A percentile compares a stretch with the other conserved stretches of the same genome.
Evolutionary conservation across 805 yeast species (phyloP).

Genomic region (Kodamaea sagamina): DNA sequence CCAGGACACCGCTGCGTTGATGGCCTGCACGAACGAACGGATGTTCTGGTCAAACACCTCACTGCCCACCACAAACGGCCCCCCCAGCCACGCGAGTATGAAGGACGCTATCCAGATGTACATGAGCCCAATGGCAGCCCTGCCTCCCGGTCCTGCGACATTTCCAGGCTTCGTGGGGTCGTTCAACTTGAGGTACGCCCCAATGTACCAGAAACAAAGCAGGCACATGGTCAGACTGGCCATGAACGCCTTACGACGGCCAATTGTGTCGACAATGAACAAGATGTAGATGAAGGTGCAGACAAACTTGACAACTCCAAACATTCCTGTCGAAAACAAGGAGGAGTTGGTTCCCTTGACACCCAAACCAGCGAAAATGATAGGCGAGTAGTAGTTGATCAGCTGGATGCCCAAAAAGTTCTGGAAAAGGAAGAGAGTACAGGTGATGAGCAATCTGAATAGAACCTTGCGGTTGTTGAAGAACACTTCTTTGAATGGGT

Average conservation of each 20-base stretch:
- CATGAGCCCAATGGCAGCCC: conserved; percentile 43
- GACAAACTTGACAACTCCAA: conserved; percentile 41
- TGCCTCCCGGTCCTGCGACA: conserved; percentile 40
- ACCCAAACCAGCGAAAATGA: conserved; percentile 37
- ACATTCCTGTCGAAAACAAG: conserved; percentile 42
- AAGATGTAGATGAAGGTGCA: conserved; percentile 37
- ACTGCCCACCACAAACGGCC: conserved; percentile 42
- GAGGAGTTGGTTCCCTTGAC: conserved; percentile 40
- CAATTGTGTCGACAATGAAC: conserved; percentile 38
- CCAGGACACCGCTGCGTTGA: conserved; percentile 44
- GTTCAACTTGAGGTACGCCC: conserved; percentile 36
- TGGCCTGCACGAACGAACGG: conserved; percentile 41
- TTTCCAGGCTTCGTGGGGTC: conserved; percentile 35
- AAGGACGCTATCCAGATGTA: conserved; percentile 45
- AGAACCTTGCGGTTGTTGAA: conserved; percentile 27
- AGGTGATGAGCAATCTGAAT: conserved; percentile 33
- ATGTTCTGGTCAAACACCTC: conserved; percentile 44
- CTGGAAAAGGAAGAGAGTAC: conserved; percentile 36
- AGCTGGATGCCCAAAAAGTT: conserved; percentile 44
- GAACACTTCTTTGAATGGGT: conserved; percentile 36
- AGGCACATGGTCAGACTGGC: conserved; percentile 35
- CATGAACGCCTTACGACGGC: conserved; percentile 40
- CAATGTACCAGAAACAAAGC: conserved; percentile 42
- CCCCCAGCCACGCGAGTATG: conserved; percentile 43
- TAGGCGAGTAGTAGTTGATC: conserved; percentile 42